These are phyloP conservation scores for Yarrowia porcina DNA, from an alignment of 805 yeast genomes.

Conservation along the genomic window DNA sequence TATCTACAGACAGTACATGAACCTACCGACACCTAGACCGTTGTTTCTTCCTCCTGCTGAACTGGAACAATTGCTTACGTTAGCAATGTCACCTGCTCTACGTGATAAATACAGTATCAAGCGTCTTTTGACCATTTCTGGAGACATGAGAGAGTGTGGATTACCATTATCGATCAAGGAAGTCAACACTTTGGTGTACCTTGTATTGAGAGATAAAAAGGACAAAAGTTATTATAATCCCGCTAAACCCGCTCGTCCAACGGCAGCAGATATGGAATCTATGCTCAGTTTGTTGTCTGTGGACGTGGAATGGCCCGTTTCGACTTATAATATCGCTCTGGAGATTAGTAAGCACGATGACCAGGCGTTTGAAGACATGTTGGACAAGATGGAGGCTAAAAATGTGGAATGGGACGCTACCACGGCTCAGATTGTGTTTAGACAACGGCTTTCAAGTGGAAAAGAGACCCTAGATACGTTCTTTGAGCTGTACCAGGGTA, in stretches of 20 bases:
- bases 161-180: conserved; percentile 8
- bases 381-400: background rate
- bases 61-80: background rate
- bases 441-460: background rate
- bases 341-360: background rate
- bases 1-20: background rate
- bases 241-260: background rate
- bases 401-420: background rate
- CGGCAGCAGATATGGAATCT: background rate
- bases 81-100: background rate
- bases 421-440: background rate
- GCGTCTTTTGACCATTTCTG: background rate
- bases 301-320: background rate
- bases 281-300: background rate
- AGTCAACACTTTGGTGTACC: conserved; percentile 9
- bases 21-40: background rate
- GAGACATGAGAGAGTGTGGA: background rate
- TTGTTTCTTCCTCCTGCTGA: background rate
- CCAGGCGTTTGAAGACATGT: background rate
- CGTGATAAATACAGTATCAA: conserved; percentile 1
- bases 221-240: background rate
- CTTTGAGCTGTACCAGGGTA: background rate
- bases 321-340: conserved; percentile 13
- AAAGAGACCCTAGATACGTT: background rate
- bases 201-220: background rate